phyloP scores from a whole-genome alignment of 352 stramenopile genomes.

The Phytophthora macrochlamydospora region DNA sequence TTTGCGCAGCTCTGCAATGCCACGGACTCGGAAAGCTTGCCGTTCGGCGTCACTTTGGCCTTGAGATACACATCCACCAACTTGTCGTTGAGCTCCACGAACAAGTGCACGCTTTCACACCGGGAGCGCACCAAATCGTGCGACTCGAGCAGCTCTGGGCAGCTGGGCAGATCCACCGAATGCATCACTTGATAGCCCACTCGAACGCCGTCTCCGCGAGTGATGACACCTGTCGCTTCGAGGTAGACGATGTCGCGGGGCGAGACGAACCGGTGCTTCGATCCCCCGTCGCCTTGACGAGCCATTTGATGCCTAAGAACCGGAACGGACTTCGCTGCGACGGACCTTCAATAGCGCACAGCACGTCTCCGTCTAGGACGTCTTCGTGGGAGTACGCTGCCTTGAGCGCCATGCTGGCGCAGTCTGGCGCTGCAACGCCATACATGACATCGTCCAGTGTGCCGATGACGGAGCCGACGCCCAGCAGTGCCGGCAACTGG shows the following conservation, averaged over 20 bases:
- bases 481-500: constrained; percentile 41
- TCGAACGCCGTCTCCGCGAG: constrained; percentile 46
- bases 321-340: constrained; percentile 64
- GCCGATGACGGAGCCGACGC: constrained; percentile 44
- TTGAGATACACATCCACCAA: constrained; percentile 50
- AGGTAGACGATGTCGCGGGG: constrained; percentile 69
- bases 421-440: constrained; percentile 53
- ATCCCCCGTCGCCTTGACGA: constrained; percentile 50
- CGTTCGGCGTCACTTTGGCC: constrained; percentile 34
- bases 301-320: constrained; percentile 74
- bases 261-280: constrained; percentile 48
- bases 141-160: constrained; percentile 40
- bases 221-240: constrained; percentile 66
- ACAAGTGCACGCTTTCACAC: constrained; percentile 51
- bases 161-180: constrained; percentile 51
- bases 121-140: constrained; percentile 39
- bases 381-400: constrained; percentile 46
- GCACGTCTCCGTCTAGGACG: constrained; percentile 60
- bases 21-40: constrained; percentile 32
- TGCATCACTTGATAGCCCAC: constrained; percentile 75
- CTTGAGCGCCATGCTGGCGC: constrained; percentile 63
- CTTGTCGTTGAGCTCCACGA: constrained; percentile 33
- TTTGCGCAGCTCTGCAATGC: constrained; percentile 38
- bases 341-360: constrained; percentile 60
- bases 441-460: constrained; percentile 69